Evolutionary conservation across 495 filamentous ascomycete genomes (phyloP).

Genomic region (Ramalina peruviana): DNA sequence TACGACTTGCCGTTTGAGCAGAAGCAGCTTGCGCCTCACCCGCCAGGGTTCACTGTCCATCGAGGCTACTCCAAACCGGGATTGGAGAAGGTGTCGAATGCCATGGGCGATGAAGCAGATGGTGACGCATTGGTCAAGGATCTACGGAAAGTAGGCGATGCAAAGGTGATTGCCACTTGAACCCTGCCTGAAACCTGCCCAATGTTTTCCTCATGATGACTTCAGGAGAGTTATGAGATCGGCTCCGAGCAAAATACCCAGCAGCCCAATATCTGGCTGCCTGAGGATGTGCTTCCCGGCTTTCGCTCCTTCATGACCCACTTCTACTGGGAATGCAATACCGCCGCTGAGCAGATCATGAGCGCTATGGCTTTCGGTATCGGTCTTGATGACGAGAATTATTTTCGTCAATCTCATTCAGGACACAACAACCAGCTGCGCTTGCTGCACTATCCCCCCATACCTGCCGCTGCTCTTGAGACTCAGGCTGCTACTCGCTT

Average conservation of each 20-base stretch:
- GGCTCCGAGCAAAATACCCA: conserved; percentile 39
- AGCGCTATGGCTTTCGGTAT: conserved; percentile 38
- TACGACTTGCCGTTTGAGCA: conserved; percentile 31
- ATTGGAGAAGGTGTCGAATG: conserved; percentile 50
- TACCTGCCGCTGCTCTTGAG: conserved; percentile 34
- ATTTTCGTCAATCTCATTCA: conserved; percentile 38
- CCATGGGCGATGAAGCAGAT: conserved; percentile 36
- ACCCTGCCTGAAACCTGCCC: background rate
- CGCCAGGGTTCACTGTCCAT: conserved; percentile 39
- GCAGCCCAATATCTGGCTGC: conserved; percentile 54
- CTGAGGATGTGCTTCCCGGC: conserved; percentile 40
- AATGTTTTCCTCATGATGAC: background rate
- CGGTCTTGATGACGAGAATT: conserved; percentile 35
- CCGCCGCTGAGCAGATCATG: conserved; percentile 32
- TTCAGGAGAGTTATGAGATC: conserved; percentile 53
- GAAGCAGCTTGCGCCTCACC: conserved; percentile 47
- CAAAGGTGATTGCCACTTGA: conserved; percentile 19
- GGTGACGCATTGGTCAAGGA: conserved; percentile 17
- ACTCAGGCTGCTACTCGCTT: conserved; percentile 34
- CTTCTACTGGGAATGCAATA: conserved; percentile 43
- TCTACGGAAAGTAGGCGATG: conserved; percentile 28
- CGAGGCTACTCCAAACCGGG: conserved; percentile 54
- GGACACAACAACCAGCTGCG: conserved; percentile 49
- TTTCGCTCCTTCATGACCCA: conserved; percentile 43
- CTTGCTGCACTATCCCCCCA: conserved; percentile 50